phyloP scores from a whole-genome alignment of 257 asterid species.

The Gentiana dahurica region DNA sequence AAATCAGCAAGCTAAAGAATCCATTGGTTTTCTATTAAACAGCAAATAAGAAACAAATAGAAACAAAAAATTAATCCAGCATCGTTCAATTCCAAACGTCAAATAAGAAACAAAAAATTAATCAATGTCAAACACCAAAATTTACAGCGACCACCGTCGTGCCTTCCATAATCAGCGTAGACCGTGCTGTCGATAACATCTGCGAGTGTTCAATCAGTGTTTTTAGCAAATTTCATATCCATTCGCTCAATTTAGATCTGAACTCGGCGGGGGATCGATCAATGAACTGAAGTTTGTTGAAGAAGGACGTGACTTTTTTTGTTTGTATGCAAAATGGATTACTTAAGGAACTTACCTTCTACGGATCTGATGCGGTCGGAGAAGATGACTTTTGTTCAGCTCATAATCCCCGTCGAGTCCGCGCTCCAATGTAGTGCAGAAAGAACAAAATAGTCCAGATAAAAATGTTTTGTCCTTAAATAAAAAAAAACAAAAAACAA shows the following conservation, averaged over 20 bases:
- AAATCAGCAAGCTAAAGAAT: too few relatives aligned
- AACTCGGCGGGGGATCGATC: slow-evolving; percentile 3
- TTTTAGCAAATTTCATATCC: not conserved
- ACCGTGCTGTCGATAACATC: too few relatives aligned
- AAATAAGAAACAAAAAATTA: too few relatives aligned
- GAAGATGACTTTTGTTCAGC: slow-evolving; percentile 87
- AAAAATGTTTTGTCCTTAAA: too few relatives aligned
- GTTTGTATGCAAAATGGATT: slow-evolving; percentile 62
- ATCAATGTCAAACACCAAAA: slow-evolving; percentile 1
- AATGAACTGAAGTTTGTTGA: not conserved
- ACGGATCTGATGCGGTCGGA: slow-evolving; percentile 99
- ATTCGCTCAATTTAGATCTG: slow-evolving; percentile 24
- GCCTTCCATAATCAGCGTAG: not conserved
- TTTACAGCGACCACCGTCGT: too few relatives aligned
- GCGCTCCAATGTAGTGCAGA: slow-evolving; percentile 14
- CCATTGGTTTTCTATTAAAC: too few relatives aligned
- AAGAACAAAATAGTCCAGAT: too few relatives aligned
- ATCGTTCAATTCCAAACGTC: too few relatives aligned
- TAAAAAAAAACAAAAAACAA: too few relatives aligned
- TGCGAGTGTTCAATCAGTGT: not conserved
- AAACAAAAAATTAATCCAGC: too few relatives aligned
- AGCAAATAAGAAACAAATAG: too few relatives aligned
- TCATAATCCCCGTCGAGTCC: slow-evolving; percentile 89
- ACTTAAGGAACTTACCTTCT: slow-evolving; percentile 52
- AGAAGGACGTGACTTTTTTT: not conserved